Conservation (phyloP, 108 stramenopile species). For the Pseudonitzschia multistriata region DNA sequence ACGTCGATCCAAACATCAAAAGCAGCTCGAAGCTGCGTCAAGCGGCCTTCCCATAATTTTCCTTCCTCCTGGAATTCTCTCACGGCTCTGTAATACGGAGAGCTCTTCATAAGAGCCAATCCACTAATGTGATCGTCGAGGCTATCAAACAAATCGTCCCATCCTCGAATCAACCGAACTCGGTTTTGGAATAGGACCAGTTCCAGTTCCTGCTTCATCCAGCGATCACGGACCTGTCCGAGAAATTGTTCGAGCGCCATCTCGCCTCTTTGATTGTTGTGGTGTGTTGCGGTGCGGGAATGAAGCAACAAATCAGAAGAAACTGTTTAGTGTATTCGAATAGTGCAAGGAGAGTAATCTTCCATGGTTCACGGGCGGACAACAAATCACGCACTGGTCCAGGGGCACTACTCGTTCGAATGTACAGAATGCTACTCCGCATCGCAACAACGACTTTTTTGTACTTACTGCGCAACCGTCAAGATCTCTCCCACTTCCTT, state of each 20-base stretch:
- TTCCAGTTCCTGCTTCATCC: conserved; percentile 91
- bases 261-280: conserved; percentile 65
- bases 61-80: conserved; percentile 97
- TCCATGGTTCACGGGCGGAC: no score
- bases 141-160: conserved; percentile 93
- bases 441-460: not conserved
- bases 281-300: not conserved
- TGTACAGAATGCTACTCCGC: no score
- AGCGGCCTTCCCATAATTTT: conserved; percentile 90
- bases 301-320: not conserved
- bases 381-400: no score
- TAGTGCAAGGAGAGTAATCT: no score
- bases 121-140: conserved; percentile 96
- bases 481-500: conserved; percentile 89
- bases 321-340: not conserved
- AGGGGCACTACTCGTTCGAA: no score
- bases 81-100: conserved; percentile 90
- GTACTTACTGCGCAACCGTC: conserved; percentile 74
- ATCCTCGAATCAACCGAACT: conserved; percentile 90
- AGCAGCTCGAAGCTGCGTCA: conserved; percentile 85
- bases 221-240: conserved; percentile 92
- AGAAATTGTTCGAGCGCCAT: conserved; percentile 97
- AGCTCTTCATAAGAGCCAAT: conserved; percentile 90
- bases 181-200: conserved; percentile 94
- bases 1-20: conserved; percentile 98